Conservation (phyloP, 23 red algal genomes). For the Chondrus crispus region DNA sequence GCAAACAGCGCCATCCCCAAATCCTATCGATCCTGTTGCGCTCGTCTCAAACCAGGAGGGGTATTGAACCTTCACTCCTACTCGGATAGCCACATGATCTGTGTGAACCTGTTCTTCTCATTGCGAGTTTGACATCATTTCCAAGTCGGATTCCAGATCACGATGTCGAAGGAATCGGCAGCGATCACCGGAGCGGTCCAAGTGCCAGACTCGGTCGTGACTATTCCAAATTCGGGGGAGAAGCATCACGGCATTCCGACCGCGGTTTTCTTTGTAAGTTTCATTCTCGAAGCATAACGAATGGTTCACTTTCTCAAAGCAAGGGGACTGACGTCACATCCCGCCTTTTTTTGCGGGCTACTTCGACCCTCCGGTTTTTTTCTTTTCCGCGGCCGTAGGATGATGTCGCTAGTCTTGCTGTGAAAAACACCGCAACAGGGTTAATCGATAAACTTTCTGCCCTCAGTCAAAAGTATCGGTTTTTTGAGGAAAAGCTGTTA, state of each 20-base stretch:
- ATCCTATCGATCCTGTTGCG: too few species aligned
- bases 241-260: conserved; percentile 54
- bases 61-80: too few species aligned
- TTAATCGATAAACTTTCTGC: conserved; percentile 52
- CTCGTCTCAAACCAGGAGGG: too few species aligned
- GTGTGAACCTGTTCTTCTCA: too few species aligned
- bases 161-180: too few species aligned
- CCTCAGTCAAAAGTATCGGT: conserved; percentile 68
- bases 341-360: too few species aligned
- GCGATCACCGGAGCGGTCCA: background rate
- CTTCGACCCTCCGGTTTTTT: too few species aligned
- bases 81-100: too few species aligned
- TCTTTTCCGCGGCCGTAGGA: conserved; percentile 14
- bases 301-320: background rate
- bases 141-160: too few species aligned
- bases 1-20: too few species aligned
- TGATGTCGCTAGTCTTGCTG: conserved; percentile 52
- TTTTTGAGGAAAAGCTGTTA: conserved; percentile 60
- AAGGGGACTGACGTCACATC: background rate
- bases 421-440: conserved; percentile 23
- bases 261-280: conserved; percentile 58
- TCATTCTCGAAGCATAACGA: background rate
- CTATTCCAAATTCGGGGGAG: conserved; percentile 1
- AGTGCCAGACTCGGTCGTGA: background rate
- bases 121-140: too few species aligned